Evolutionary conservation across 1,284 basidiomycete genomes (phyloP).

Genomic region (Rugosomyces carneus): DNA sequence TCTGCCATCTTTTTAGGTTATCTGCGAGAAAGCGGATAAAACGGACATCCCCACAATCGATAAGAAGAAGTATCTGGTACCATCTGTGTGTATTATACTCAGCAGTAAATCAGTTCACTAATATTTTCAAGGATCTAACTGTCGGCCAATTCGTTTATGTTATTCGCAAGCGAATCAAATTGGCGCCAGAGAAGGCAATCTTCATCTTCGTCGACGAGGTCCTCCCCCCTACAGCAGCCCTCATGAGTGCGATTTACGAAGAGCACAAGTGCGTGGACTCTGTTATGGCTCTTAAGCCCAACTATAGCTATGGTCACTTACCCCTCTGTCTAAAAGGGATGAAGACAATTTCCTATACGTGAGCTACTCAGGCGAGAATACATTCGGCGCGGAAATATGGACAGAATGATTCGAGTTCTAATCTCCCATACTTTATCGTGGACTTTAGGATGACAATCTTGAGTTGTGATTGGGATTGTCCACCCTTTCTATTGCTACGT

Average conservation of each 20-base stretch:
- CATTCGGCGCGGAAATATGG: slow-evolving; percentile 66
- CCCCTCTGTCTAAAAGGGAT: slow-evolving; percentile 50
- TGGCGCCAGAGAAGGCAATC: slow-evolving; percentile 98
- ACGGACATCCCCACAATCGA: slow-evolving; percentile 99
- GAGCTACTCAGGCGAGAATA: slow-evolving; percentile 96
- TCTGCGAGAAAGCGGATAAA: slow-evolving; percentile 99
- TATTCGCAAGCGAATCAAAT: slow-evolving; percentile 99
- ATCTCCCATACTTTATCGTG: slow-evolving; percentile 15
- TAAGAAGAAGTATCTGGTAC: slow-evolving; percentile 99
- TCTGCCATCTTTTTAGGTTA: slow-evolving; percentile 60
- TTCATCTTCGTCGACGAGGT: slow-evolving; percentile 99
- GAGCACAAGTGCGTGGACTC: slow-evolving; percentile 87
- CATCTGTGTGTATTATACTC: slow-evolving; percentile 63
- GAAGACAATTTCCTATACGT: slow-evolving; percentile 97
- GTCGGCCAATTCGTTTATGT: slow-evolving; percentile 99
- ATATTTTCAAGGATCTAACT: slow-evolving; percentile 75
- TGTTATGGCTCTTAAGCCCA: background rate
- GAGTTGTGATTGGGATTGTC: slow-evolving; percentile 11
- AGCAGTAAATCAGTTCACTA: slow-evolving; percentile 3
- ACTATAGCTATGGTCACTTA: slow-evolving; percentile 15
- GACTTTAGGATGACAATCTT: slow-evolving; percentile 23
- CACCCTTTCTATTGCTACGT: slow-evolving; percentile 10
- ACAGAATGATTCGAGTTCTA: slow-evolving; percentile 32
- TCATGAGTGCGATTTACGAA: slow-evolving; percentile 99
- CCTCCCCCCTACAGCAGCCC: slow-evolving; percentile 93